Evolutionary conservation across 148 eudicot genomes (phyloP), one percentile per base, ranked within the genome.

Genomic region (Camellia granthamiana): DNA sequence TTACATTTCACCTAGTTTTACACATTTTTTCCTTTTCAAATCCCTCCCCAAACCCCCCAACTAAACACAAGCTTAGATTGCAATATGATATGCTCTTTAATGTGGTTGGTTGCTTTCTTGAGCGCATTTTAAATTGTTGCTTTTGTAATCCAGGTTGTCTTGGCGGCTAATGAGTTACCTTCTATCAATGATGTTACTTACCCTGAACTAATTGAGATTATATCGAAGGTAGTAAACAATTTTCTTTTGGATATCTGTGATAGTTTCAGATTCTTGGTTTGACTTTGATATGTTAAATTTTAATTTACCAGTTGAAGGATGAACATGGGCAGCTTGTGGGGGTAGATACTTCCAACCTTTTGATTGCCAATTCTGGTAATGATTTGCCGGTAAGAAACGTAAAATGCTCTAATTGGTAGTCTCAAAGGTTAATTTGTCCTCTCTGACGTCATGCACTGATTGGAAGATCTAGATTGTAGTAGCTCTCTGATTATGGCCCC

Each of bases 101-200:
- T 55, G 19, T 41, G 14, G 51, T 66, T 41, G 14, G 51, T 66
- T 67, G 43, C 73, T 21, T 15, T 52, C 15, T 44, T 66, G 18
- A 12, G 47, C 60, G 10, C 64, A 72, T 81, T 47, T 64, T 21
- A 56, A 42, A 6, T 64, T 15, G 70, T 77, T 60, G 63, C 63
- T 67, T 72, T 23, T 80, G 46, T 55, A 60, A 60, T 86, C 81
- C 93, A 96, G 99, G 98, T 97, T 85, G 90, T 97, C 30, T 86
- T 94, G 90, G 97, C 99, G 72, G 98, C 98, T 78, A 97, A 94
- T 86, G 99, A 94, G 56, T 87, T 97, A 82, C 98, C 99, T 81
- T 97, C 99, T 55, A 94, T 97, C 46, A 97, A 97, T 73, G 99
- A 97, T 82, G 84, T 97, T 56, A 94, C 97, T 63, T 97, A 92